Evolutionary conservation across 2,329 filamentous ascomycete species (phyloP), one percentile per base, ranked within the genome.

Genomic region (Knufia petricola): DNA sequence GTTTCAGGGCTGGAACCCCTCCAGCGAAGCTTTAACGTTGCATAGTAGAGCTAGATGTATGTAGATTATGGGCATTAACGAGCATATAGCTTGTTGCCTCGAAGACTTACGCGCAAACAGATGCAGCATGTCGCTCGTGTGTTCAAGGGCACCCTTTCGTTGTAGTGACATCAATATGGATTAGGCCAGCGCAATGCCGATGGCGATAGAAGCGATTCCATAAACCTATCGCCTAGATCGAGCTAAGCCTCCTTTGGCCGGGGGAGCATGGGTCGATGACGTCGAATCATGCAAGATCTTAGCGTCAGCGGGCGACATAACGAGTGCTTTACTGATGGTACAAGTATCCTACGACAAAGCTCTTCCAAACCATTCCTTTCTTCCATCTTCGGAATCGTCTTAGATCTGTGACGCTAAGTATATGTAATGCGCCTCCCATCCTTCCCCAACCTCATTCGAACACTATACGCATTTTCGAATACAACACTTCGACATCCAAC

Each of bases 381-480:
- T 40, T 47, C 23, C n/a, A 8, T 28, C 24, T 50, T 50, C 48
- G 28, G 46, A 13, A 6, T 15, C 20, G 15, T 20, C 28, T 17
- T 34, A 10, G 34, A 24, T 26, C 24, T 12, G 28, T 10, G 21
- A 3, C 12, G 17, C 19, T 8, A 23, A 21, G 13, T 46, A 44
- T 38, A 50, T 41, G 42, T 48, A 30, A 75, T 76, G 73, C 73
- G 72, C 62, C 62, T 74, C 51, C 68, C 69, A 50, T 68, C 69
- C 15, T 61, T 74, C 46, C 66, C 70, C 43, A 67, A 63, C 44
- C 56, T 75, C 58, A 58, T 75, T 50, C 70, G 71, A 58, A 71
- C 54, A 21, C 64, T 76, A 59, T 67, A 73, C 62, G 63, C 70
- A 40, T 63, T 70, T 59, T 63, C 63, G 53, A 75, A 72, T 62